Percentiles rank a stretch among this genome's conserved stretches.
These are phyloP conservation scores for Halophytophthora polymorphica DNA, from an alignment of 352 stramenopile genomes.

Conservation along the genomic window DNA sequence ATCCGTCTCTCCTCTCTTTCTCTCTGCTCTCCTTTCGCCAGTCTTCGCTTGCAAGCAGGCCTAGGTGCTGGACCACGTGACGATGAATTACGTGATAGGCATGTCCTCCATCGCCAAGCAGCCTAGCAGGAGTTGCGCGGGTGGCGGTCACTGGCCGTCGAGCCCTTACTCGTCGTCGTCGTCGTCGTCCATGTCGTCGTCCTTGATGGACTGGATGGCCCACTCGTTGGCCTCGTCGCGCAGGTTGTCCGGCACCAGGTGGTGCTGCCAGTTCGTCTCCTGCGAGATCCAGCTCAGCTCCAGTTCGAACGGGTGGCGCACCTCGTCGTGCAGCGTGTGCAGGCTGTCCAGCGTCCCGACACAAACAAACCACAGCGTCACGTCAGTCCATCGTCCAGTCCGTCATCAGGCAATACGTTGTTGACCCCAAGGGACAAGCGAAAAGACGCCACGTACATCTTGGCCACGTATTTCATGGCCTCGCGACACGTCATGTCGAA, in stretches of 20 bases:
- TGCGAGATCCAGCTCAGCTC: constrained; percentile 98
- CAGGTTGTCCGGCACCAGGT: constrained; percentile 89
- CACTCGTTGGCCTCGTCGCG: constrained; percentile 84
- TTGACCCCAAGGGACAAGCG: background rate
- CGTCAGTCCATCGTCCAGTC: background rate
- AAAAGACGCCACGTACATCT: constrained; percentile 89
- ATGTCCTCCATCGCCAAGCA: too few relatives aligned
- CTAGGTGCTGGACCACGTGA: background rate
- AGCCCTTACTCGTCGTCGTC: constrained; percentile 60
- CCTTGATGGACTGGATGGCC: constrained; percentile 83
- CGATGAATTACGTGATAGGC: background rate
- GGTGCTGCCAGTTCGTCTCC: constrained; percentile 94
- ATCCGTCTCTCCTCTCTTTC: too few relatives aligned
- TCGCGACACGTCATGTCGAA: constrained; percentile 93
- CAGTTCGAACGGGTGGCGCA: constrained; percentile 98
- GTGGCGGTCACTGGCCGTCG: too few relatives aligned
- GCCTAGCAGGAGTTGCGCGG: background rate
- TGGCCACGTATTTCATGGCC: constrained; percentile 97
- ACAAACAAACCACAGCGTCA: background rate
- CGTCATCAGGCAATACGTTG: background rate
- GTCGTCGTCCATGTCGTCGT: constrained; percentile 88
- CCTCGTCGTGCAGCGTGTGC: constrained; percentile 94
- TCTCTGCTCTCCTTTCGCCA: background rate
- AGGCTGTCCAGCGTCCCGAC: constrained; percentile 61
- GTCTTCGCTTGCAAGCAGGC: too few relatives aligned